Base-by-base conservation (phyloP, 2,329 filamentous ascomycete species). In the Eurotiales sp. region DNA sequence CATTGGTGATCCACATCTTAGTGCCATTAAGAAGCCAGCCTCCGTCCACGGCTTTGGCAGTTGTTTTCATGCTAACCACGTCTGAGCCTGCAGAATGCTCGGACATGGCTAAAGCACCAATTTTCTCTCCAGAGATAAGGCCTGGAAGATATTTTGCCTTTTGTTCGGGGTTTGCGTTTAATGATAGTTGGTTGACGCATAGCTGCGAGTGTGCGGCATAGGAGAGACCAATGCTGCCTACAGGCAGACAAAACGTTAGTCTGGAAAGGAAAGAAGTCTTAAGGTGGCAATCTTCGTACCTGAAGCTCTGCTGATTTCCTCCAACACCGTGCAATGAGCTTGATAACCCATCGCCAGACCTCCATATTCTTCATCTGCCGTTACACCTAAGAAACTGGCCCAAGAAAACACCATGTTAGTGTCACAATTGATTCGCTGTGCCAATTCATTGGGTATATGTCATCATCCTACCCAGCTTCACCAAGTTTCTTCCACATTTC, bases 1-100 rank as follows among this genome's bases (percentile, higher is more conserved):
- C 89, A 71, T 99, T 99, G 56, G 92, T 99, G 67, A 99, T 99
- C 92, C 92, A 99, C 92, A 97, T 96, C 79, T 99, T 96, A 55
- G 86, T 88, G 27, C 91, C 92, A 64, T 91, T 90, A 50, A 99
- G 76, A 17, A 91, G 56, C 69, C 87, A 96, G 23, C 92, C 92
- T 30, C 90, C 91, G 61, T 93, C 87, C 10, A 89, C 87, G 57
- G 82, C 78, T 66, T 83, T 87, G 0, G 91, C 92, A 3, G 82
- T 86, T 40, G 86, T 95, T 68, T 91, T 89, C 92, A 97, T 97
- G 71, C 87, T 88, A 23, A 99, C 91, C 3, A 99, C 92, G 72
- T 99, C 92, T 59, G 86, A 91, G 12, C 92, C 92, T 1, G 92
- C 86, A 6, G 87, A 88, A 56, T 91, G 87, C 72, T 99, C 92